Evolutionary conservation across 108 stramenopile species (phyloP).

Genomic region (Discostella pseudostelligera): DNA sequence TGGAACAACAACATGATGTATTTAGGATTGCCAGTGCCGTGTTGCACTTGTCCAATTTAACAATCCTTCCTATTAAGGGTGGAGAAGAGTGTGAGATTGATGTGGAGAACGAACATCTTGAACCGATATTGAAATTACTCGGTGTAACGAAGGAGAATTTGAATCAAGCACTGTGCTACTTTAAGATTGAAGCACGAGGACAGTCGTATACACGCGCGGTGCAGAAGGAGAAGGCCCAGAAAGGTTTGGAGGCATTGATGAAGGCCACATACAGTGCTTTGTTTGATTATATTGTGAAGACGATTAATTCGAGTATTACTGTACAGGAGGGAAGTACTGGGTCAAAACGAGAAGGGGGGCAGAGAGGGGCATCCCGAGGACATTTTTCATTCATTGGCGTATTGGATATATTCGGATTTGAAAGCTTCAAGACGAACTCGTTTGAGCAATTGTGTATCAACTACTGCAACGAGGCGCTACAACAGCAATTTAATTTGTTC

Average conservation of each 20-base stretch:
- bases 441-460: constrained; percentile 91
- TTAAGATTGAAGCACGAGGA: constrained; percentile 72
- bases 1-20: constrained; percentile 43
- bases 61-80: constrained; percentile 55
- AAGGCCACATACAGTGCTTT: constrained; percentile 91
- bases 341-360: constrained; percentile 1
- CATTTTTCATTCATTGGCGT: constrained; percentile 74
- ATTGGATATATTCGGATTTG: constrained; percentile 98
- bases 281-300: constrained; percentile 77
- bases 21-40: constrained; percentile 51
- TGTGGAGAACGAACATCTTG: constrained; percentile 40
- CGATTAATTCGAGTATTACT: constrained; percentile 68
- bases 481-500: constrained; percentile 70
- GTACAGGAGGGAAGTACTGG: constrained; percentile 35
- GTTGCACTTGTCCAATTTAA: constrained; percentile 63
- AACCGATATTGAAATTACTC: constrained; percentile 60
- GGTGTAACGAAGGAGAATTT: constrained; percentile 74
- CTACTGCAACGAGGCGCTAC: constrained; percentile 84
- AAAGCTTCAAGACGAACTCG: constrained; percentile 82
- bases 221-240: constrained; percentile 74
- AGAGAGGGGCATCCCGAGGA: background rate
- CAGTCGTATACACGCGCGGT: constrained; percentile 63
- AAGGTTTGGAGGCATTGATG: constrained; percentile 89
- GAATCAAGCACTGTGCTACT: constrained; percentile 71
- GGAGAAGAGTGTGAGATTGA: constrained; percentile 56